A percentile compares a stretch with the other conserved stretches of the same genome.
phyloP scores from a whole-genome alignment of 2,329 filamentous ascomycete species.

The Fusarium sp. region DNA sequence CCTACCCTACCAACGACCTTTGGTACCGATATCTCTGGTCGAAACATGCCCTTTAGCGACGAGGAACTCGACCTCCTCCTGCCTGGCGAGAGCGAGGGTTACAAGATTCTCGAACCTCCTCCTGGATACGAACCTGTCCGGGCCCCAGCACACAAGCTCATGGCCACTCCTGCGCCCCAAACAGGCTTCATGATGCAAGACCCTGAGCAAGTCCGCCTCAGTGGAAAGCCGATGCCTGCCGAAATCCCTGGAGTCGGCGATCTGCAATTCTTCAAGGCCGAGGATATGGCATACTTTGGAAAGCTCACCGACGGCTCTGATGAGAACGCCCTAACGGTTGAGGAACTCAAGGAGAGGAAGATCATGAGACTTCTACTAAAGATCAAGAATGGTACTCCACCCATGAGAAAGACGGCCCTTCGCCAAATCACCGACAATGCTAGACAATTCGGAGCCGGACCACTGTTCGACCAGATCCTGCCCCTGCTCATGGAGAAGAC shows the following conservation, averaged over 20 bases:
- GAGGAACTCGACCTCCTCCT: constrained; percentile 94
- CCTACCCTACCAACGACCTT: constrained; percentile 69
- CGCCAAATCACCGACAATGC: constrained; percentile 98
- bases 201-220: constrained; percentile 81
- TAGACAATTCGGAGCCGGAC: constrained; percentile 91
- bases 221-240: constrained; percentile 91
- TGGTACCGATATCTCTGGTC: constrained; percentile 81
- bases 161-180: constrained; percentile 78
- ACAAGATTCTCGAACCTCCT: constrained; percentile 90
- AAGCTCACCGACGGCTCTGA: constrained; percentile 95
- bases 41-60: constrained; percentile 87
- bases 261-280: constrained; percentile 96
- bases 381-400: constrained; percentile 98
- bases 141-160: constrained; percentile 78
- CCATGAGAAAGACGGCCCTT: constrained; percentile 97
- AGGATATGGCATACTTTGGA: constrained; percentile 98
- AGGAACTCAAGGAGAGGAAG: constrained; percentile 96
- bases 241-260: constrained; percentile 97
- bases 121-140: constrained; percentile 90
- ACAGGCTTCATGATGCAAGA: constrained; percentile 98
- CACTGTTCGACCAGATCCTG: constrained; percentile 96
- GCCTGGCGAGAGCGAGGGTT: constrained; percentile 87
- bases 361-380: constrained; percentile 97
- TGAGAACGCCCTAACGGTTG: constrained; percentile 90
- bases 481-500: constrained; percentile 98